Evolutionary conservation across 139 green algal species (phyloP).

Genomic region (Micromonas commoda): DNA sequence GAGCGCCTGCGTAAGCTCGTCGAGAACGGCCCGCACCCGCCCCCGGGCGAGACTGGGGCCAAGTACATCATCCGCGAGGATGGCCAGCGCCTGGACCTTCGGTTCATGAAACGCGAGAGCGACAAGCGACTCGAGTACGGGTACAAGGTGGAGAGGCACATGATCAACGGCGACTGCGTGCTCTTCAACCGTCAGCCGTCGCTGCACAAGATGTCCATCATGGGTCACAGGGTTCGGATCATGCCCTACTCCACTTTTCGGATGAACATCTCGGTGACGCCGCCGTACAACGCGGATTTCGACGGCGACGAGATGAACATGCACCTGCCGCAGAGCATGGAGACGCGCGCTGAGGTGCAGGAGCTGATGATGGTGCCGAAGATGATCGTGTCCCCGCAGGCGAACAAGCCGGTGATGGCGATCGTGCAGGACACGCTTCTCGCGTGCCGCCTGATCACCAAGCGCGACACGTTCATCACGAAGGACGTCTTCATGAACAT

Average conservation of each 20-base stretch:
- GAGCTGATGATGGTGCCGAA: conserved; percentile 97
- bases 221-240: conserved; percentile 87
- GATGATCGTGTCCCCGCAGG: conserved; percentile 95
- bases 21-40: conserved; percentile 89
- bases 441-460: conserved; percentile 87
- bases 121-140: conserved; percentile 70
- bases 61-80: conserved; percentile 95
- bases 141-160: conserved; percentile 87
- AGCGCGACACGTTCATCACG: conserved; percentile 95
- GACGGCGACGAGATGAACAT: conserved; percentile 99
- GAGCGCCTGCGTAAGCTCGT: conserved; percentile 77
- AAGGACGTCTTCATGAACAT: conserved; percentile 96
- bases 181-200: conserved; percentile 99
- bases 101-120: conserved; percentile 58
- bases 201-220: conserved; percentile 99
- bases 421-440: conserved; percentile 98
- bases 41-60: conserved; percentile 86
- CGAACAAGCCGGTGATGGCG: conserved; percentile 96
- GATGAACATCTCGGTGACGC: conserved; percentile 92
- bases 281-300: conserved; percentile 99
- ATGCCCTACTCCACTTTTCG: conserved; percentile 75
- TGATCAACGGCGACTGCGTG: conserved; percentile 91
- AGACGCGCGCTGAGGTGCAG: conserved; percentile 85
- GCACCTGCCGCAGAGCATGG: conserved; percentile 90
- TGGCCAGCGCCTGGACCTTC: conserved; percentile 85